phyloP scores from a whole-genome alignment of 257 asterid species.

The Anisodus acutangulus region DNA sequence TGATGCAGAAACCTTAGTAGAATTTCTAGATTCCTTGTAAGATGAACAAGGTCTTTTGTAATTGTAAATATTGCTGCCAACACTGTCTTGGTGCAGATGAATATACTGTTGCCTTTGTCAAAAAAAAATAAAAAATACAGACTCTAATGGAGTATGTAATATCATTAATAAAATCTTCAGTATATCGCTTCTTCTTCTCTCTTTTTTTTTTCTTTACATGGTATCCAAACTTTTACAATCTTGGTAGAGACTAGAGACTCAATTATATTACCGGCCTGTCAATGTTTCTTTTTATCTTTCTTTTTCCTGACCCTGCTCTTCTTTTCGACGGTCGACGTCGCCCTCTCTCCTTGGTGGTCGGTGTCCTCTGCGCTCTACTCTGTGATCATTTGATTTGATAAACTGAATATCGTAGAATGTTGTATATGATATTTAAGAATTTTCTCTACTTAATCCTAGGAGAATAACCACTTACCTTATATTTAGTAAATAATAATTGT shows the following conservation, averaged over 20 bases:
- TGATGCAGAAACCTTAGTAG: not conserved
- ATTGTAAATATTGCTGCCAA: not conserved
- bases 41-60: not conserved
- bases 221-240: not conserved
- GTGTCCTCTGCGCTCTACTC: no score
- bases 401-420: not conserved
- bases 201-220: not conserved
- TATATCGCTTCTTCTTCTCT: not conserved
- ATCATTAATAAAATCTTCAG: not conserved
- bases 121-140: not conserved
- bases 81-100: not conserved
- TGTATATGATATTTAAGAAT: not conserved
- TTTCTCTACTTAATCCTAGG: not conserved
- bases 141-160: not conserved
- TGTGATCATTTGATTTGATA: not conserved
- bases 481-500: not conserved
- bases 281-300: not conserved
- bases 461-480: not conserved
- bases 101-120: not conserved
- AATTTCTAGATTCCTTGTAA: not conserved
- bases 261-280: not conserved
- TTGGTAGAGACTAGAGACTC: not conserved
- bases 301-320: not conserved
- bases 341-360: no score
- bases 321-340: not conserved